Evolutionary conservation across 1,284 basidiomycete genomes (phyloP).

Genomic region (Ganoderma boninense): DNA sequence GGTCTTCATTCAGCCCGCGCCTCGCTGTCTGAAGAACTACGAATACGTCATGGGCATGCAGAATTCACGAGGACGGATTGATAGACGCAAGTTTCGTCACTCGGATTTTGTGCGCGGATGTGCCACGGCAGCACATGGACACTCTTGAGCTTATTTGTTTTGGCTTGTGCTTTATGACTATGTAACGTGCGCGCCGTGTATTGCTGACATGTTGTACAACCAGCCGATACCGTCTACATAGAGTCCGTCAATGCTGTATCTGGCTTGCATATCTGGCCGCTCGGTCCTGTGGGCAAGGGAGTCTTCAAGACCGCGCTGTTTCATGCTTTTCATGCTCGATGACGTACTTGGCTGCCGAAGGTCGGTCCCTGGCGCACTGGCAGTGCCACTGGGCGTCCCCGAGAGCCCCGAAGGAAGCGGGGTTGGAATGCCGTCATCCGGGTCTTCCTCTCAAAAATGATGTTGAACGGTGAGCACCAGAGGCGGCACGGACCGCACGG

Average conservation of each 20-base stretch:
- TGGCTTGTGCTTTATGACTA: constrained; percentile 3
- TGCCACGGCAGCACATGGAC: neutral
- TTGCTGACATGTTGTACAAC: neutral
- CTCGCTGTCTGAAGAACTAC: neutral
- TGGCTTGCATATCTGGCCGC: no score
- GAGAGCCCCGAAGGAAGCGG: no score
- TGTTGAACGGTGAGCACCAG: no score
- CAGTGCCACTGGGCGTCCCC: no score
- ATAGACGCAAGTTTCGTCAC: neutral
- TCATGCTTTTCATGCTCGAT: no score
- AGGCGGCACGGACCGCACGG: no score
- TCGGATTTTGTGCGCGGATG: neutral
- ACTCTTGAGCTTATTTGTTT: neutral
- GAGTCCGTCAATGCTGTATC: neutral
- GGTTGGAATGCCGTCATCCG: no score
- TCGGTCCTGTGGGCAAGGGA: neutral
- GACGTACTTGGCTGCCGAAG: no score
- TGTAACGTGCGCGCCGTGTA: neutral
- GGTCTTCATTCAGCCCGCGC: neutral
- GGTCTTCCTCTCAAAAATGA: no score
- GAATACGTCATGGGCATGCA: neutral
- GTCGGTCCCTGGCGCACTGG: no score
- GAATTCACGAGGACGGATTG: neutral
- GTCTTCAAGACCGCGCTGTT: neutral
- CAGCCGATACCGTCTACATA: neutral